Evolutionary conservation across 2,329 filamentous ascomycete species (phyloP).

Genomic region (Metarhizium guizhouense): DNA sequence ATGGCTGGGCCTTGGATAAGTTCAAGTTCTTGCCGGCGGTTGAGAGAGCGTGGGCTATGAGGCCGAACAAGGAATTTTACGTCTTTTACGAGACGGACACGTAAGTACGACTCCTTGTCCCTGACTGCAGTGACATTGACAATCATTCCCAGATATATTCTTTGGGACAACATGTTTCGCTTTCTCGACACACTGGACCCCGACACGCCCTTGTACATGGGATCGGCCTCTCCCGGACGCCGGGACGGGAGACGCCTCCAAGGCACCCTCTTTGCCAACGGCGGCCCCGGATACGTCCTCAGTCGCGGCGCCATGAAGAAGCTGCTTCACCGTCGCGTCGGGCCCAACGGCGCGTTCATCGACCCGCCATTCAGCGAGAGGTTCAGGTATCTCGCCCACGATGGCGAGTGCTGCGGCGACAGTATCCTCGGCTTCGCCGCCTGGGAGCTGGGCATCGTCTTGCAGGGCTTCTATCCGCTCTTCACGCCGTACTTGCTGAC

Average conservation of each 20-base stretch:
- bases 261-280: conserved; percentile 8
- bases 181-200: conserved; percentile 15
- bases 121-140: neutral
- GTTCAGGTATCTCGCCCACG: conserved; percentile 4
- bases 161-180: conserved; percentile 11
- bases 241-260: conserved; percentile 17
- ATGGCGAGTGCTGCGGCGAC: conserved; percentile 9
- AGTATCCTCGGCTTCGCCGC: conserved; percentile 6
- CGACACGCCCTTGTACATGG: conserved; percentile 17
- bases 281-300: conserved; percentile 10
- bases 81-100: conserved; percentile 42
- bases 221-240: conserved; percentile 12
- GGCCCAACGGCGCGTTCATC: conserved; percentile 24
- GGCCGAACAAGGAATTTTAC: conserved; percentile 35
- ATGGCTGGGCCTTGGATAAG: conserved; percentile 39
- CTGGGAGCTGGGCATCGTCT: conserved; percentile 3
- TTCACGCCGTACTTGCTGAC: conserved; percentile 7
- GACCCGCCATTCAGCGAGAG: conserved; percentile 15
- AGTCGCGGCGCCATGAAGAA: conserved; percentile 10
- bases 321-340: conserved; percentile 15
- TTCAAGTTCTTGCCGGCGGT: conserved; percentile 43
- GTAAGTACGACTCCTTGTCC: conserved; percentile 16
- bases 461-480: conserved; percentile 9
- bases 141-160: conserved; percentile 6
- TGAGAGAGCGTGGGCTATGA: conserved; percentile 30